Evolutionary conservation across 176 grass and related monocot species (phyloP), one percentile per base, ranked within the genome.

Genomic region (Musa troglodytarum): DNA sequence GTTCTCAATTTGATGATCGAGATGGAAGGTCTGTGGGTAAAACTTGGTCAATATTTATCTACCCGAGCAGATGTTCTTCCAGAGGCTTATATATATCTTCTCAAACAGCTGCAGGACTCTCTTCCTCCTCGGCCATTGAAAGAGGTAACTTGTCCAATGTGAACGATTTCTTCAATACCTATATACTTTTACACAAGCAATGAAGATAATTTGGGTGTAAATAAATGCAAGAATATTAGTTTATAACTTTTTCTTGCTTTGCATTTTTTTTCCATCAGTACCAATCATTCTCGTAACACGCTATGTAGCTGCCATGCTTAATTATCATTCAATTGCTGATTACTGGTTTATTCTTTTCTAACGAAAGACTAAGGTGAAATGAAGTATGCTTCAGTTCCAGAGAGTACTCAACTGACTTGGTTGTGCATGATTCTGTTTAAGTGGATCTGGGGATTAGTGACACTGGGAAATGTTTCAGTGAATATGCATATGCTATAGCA

Each of bases 1-100:
- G 84, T 99, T 71, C 86, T 94, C 68, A 99, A 88, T 73, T 80
- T 99, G 65, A 99, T 99, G 86, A 87, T 94, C 52, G 91, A 99
- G 73, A 51, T 94, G 51, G 90, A 99, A 85, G 95, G 95, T 69
- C 83, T 99, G 65, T 99, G 95, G 90, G 95, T 99, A 50, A 99
- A 99, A 69, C 62, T 99, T 71, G 90, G 95, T 14, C 95, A 99
- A 56, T 99, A 99, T 94, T 75, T 99, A 49, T 99, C 95, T 71
- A 99, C 95, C 23, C 86, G 95, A 86, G 90, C 91, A 29, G 95
- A 99, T 82, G 91, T 99, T 14, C 88, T 94, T 80, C 95, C 95
- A 70, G 90, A 93, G 75, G 86, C 91, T 10, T 99, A 99, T 83
- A 99, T 91, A 72, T 82, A 74, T 80, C 85, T 89, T 51, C 88